Evolutionary conservation across 768 basidiomycete genomes (phyloP).

Genomic region (Mrakia gelida): DNA sequence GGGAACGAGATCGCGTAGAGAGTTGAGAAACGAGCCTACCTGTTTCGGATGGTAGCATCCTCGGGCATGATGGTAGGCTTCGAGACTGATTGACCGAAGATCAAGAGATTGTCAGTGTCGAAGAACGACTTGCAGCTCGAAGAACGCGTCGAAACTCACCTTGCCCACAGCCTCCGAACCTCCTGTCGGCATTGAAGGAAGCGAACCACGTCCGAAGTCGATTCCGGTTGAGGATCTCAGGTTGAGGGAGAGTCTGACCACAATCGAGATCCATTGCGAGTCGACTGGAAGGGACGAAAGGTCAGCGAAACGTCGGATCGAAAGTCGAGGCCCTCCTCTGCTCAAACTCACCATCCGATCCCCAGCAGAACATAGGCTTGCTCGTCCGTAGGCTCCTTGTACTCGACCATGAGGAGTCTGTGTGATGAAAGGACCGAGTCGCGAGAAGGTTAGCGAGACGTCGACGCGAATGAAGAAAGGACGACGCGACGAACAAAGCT

Average conservation of each 20-base stretch:
- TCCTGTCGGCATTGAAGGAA: constrained; percentile 17
- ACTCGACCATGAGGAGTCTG: not conserved
- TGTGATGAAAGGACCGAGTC: not conserved
- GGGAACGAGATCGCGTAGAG: no score
- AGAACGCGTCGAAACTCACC: no score
- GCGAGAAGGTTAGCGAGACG: not conserved
- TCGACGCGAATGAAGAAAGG: not conserved
- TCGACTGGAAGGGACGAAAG: not conserved
- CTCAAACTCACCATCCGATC: not conserved
- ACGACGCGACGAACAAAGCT: not conserved
- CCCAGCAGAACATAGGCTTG: constrained; percentile 15
- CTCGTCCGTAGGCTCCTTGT: constrained; percentile 1
- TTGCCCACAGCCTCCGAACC: constrained; percentile 14
- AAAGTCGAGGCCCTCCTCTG: not conserved
- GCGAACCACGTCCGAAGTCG: not conserved
- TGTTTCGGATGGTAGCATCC: constrained; percentile 8
- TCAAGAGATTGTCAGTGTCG: no score
- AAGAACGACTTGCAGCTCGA: no score
- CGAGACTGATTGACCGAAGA: not conserved
- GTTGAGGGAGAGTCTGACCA: not conserved
- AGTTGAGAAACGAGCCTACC: no score
- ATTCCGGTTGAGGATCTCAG: not conserved
- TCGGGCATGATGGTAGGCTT: constrained; percentile 29
- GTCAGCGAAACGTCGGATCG: not conserved
- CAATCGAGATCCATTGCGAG: constrained; percentile 20